Base-by-base conservation (phyloP, 148 eudicot species). In the Suaeda aralocaspica region DNA sequence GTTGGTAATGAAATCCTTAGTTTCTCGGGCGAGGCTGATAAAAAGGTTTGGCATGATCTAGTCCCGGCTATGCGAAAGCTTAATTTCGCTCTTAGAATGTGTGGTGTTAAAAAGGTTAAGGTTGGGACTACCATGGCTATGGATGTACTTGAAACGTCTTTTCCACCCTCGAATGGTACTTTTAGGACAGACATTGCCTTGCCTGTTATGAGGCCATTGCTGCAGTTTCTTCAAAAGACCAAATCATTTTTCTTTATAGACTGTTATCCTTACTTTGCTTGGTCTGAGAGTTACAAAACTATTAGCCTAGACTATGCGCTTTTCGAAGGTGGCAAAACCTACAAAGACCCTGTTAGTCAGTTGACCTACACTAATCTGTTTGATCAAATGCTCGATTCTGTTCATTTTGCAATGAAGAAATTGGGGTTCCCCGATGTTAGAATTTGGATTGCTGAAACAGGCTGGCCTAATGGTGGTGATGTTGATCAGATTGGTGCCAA, bases 401-500 rank as follows among this genome's bases (percentile, higher is more conserved):
- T 87, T 8, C 48, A 77, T 26, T 89, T 84, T 70, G 96, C 91
- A 0, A 91, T 93, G 98, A 87, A 80, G 45, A 69, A 73, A 59
- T 69, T 84, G 10, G 92, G 92, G 64, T 84, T 67, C 63, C 92
- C 95, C 1, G 78, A 87, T 69, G 59, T 82, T 21, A 83, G 92
- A 28, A 34, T 92, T 1, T 87, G 83, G 76, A 78, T 92, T 0
- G 86, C 88, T 14, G 98, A 92, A 76, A 89, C 98, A 1, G 98
- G 98, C 29, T 92, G 98, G 98, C 98, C 98, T 13, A 92, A 89
- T 39, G 87, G 74, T 12, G 87, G 98, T 18, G 98, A 89, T 36
- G 42, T 85, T 56, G 93, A 83, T 60, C 88, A 92, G 72, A 86
- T 92, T 14, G 98, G 98, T 12, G 87, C 78, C 7, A 92, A 82